phyloP scores from a whole-genome alignment of 257 asterid species.

The Forsythia viridissima region DNA sequence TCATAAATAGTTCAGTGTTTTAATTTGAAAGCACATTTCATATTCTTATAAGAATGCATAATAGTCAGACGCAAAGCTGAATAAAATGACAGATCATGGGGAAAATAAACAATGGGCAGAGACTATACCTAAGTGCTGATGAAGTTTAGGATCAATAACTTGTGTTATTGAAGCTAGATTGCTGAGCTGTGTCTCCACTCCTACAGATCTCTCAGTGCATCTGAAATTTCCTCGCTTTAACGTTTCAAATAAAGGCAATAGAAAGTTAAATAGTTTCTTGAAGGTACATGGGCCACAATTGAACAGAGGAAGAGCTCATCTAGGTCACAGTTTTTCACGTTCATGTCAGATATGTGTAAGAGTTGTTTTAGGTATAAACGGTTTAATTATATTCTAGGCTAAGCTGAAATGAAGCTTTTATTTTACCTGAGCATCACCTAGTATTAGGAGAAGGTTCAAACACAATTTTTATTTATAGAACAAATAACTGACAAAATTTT shows the following conservation, averaged over 20 bases:
- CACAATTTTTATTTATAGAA: not conserved
- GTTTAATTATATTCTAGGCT: not conserved
- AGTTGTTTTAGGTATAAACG: not conserved
- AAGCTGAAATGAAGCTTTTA: constrained; percentile 1
- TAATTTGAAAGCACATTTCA: constrained; percentile 10
- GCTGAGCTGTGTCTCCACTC: constrained; percentile 84
- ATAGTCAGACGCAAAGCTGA: not conserved
- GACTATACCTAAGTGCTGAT: constrained; percentile 81
- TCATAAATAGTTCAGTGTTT: not conserved
- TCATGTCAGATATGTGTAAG: not conserved
- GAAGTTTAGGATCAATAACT: constrained; percentile 94
- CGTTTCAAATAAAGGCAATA: constrained; percentile 32
- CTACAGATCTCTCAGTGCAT: constrained; percentile 85
- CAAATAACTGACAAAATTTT: not conserved
- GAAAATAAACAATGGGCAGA: constrained; percentile 3
- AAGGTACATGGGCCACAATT: not conserved
- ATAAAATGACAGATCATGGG: constrained; percentile 2
- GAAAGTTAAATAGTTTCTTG: not conserved
- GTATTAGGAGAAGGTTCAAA: not conserved
- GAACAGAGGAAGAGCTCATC: not conserved
- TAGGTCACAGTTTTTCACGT: constrained; percentile 1
- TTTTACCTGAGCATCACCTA: not conserved
- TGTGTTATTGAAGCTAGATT: constrained; percentile 85
- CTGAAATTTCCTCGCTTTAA: constrained; percentile 95
- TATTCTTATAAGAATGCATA: not conserved